Percentiles rank a stretch among this genome's conserved stretches.
Evolutionary conservation across 1,284 basidiomycete genomes (phyloP).

Genomic region (Apiotrichum laibachii): DNA sequence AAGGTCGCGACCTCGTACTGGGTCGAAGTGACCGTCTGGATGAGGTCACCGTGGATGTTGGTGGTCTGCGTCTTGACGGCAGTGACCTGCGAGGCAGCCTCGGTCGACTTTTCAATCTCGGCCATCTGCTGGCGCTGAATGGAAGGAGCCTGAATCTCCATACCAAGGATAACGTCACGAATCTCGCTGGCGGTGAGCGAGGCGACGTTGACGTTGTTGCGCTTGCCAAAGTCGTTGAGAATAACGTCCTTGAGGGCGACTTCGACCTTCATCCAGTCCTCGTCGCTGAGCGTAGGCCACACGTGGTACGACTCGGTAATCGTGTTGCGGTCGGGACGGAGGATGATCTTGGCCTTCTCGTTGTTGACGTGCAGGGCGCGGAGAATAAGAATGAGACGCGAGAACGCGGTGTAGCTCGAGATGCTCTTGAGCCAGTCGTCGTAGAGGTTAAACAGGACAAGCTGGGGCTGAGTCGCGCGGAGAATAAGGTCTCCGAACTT

Average conservation of each 20-base stretch:
- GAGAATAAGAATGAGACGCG: slow-evolving; percentile 88
- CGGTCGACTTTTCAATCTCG: slow-evolving; percentile 92
- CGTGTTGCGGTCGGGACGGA: slow-evolving; percentile 89
- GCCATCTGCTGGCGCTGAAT: slow-evolving; percentile 98
- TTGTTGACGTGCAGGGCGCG: slow-evolving; percentile 99
- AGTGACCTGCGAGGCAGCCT: slow-evolving; percentile 92
- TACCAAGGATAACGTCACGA: slow-evolving; percentile 92
- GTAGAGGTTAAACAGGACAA: slow-evolving; percentile 92
- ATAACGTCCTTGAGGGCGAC: slow-evolving; percentile 94
- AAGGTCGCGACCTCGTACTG: slow-evolving; percentile 98
- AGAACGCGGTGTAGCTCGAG: slow-evolving; percentile 98
- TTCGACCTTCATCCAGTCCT: slow-evolving; percentile 99
- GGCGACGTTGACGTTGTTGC: slow-evolving; percentile 98
- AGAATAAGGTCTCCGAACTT: slow-evolving; percentile 98
- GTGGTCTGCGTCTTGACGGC: slow-evolving; percentile 97
- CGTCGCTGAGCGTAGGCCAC: slow-evolving; percentile 91
- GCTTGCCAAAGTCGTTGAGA: slow-evolving; percentile 94
- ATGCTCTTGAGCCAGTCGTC: slow-evolving; percentile 99
- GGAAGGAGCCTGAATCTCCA: slow-evolving; percentile 64
- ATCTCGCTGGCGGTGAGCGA: slow-evolving; percentile 95
- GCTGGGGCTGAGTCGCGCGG: slow-evolving; percentile 42
- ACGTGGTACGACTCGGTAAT: slow-evolving; percentile 98
- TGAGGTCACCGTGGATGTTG: slow-evolving; percentile 95
- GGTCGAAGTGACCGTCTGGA: slow-evolving; percentile 93
- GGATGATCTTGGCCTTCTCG: slow-evolving; percentile 95